Evolutionary conservation across 208 protist species (phyloP).

Genomic region (Spironucleus salmonicida): DNA sequence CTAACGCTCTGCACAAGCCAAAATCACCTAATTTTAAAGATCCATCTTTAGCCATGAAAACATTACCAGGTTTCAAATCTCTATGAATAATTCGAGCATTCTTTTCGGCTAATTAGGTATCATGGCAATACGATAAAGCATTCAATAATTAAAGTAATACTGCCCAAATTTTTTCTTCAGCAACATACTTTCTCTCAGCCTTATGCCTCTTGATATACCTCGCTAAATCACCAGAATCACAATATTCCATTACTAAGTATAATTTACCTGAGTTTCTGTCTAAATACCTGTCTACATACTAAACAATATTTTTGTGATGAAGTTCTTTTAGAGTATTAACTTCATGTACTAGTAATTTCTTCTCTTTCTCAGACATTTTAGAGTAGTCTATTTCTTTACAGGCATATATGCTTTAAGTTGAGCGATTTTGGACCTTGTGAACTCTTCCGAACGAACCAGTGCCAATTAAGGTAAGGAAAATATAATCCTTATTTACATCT

Average conservation of each 20-base stretch:
- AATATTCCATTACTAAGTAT: conserved; percentile 46
- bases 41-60: conserved; percentile 40
- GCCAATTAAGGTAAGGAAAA: conserved; percentile 25
- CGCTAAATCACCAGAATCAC: conserved; percentile 37
- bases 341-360: conserved; percentile 60
- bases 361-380: conserved; percentile 63
- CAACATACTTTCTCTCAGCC: background rate
- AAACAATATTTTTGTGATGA: conserved; percentile 23
- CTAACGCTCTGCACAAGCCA: conserved; percentile 44
- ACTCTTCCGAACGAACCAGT: conserved; percentile 27
- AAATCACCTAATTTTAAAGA: conserved; percentile 53
- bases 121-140: conserved; percentile 41
- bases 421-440: conserved; percentile 4
- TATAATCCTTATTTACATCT: conserved; percentile 21
- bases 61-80: conserved; percentile 54
- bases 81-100: conserved; percentile 36
- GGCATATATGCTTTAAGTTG: conserved; percentile 35
- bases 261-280: conserved; percentile 31
- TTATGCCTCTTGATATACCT: conserved; percentile 34
- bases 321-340: conserved; percentile 45
- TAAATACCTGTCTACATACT: conserved; percentile 32
- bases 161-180: conserved; percentile 28
- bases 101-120: background rate
- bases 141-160: conserved; percentile 35
- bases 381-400: conserved; percentile 51